Evolutionary conservation across 352 stramenopile genomes (phyloP).

Genomic region (Phytophthora meadii): DNA sequence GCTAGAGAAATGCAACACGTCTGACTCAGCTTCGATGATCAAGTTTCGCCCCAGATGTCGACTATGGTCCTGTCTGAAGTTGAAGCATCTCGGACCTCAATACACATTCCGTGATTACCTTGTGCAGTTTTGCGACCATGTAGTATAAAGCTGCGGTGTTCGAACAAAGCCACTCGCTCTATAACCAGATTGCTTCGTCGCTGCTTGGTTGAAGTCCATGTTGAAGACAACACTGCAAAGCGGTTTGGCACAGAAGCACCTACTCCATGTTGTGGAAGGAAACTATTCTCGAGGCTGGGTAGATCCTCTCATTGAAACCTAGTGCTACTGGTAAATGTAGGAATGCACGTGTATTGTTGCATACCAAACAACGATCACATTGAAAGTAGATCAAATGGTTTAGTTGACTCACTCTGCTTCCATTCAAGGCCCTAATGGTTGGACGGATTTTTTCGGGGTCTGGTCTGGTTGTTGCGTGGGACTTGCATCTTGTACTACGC

Average conservation of each 20-base stretch:
- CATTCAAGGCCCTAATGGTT: neutral
- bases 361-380: too few relatives aligned
- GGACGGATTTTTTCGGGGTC: neutral
- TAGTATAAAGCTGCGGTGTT: neutral
- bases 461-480: conserved; percentile 1
- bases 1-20: neutral
- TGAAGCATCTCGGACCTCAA: conserved; percentile 21
- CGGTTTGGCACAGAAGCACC: neutral
- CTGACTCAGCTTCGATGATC: neutral
- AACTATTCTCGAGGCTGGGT: too few relatives aligned
- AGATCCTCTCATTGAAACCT: too few relatives aligned
- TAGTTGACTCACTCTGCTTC: neutral
- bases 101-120: conserved; percentile 8
- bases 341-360: too few relatives aligned
- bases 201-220: conserved; percentile 10
- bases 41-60: conserved; percentile 1
- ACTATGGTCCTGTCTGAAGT: conserved; percentile 9
- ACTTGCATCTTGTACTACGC: conserved; percentile 6
- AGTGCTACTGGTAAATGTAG: too few relatives aligned
- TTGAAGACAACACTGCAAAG: conserved; percentile 13
- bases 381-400: too few relatives aligned
- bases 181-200: conserved; percentile 8
- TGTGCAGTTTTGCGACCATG: neutral
- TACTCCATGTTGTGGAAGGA: too few relatives aligned
- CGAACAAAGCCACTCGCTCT: neutral